Conservation (phyloP, 2,329 filamentous ascomycete genomes). For the Pseudopithomyces chartarum region DNA sequence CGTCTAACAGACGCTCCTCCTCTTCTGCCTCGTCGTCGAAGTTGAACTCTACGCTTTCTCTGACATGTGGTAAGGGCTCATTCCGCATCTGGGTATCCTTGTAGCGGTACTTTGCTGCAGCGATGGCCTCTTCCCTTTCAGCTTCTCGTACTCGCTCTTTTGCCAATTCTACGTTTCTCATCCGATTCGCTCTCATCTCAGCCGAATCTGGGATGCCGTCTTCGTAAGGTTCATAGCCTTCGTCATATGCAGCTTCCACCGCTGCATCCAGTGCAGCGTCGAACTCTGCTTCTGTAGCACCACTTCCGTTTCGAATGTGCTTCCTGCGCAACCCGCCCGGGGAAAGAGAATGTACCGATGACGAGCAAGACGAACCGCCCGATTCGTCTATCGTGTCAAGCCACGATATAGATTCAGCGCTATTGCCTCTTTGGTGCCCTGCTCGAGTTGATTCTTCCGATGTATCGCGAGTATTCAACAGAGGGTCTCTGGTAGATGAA, state of each 20-base stretch:
- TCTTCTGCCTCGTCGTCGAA: slow-evolving; percentile 51
- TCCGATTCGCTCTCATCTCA: slow-evolving; percentile 40
- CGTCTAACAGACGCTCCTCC: slow-evolving; percentile 68
- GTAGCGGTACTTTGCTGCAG: slow-evolving; percentile 65
- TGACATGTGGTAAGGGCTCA: slow-evolving; percentile 51
- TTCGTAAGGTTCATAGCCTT: slow-evolving; percentile 78
- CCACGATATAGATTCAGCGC: slow-evolving; percentile 87
- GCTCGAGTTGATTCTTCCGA: slow-evolving; percentile 22
- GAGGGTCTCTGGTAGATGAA: slow-evolving; percentile 21
- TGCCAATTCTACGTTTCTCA: slow-evolving; percentile 72
- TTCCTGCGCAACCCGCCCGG: slow-evolving; percentile 73
- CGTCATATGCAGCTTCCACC: slow-evolving; percentile 94
- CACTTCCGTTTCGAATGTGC: slow-evolving; percentile 70
- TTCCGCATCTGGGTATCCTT: slow-evolving; percentile 51
- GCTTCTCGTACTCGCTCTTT: slow-evolving; percentile 76
- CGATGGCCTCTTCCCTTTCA: slow-evolving; percentile 70
- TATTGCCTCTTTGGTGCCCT: slow-evolving; percentile 59
- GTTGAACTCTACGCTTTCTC: slow-evolving; percentile 42
- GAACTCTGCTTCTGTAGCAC: slow-evolving; percentile 84
- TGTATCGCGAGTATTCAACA: slow-evolving; percentile 23
- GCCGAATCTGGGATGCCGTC: slow-evolving; percentile 50
- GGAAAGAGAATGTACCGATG: slow-evolving; percentile 80
- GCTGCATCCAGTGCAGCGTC: slow-evolving; percentile 93
- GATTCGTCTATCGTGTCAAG: slow-evolving; percentile 94
- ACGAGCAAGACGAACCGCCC: slow-evolving; percentile 72